Conservation (phyloP, 805 yeast genomes). For the Pichia exigua region DNA sequence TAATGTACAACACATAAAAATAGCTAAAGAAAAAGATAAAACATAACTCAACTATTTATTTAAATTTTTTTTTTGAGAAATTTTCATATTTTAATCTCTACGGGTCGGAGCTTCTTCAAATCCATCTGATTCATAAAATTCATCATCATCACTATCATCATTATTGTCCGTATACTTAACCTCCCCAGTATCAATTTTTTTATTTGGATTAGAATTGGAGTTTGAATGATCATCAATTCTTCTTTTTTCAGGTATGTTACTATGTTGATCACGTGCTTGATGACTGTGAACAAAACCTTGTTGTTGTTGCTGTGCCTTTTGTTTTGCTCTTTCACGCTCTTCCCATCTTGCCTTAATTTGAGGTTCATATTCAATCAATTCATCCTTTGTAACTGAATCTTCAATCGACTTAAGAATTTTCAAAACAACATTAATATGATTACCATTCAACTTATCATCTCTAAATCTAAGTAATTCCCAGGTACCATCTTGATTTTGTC, state of each 20-base stretch:
- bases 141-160: constrained; percentile 10
- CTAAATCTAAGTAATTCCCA: constrained; percentile 88
- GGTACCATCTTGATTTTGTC: constrained; percentile 52
- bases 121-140: constrained; percentile 29
- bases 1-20: no score
- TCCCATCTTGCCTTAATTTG: constrained; percentile 58
- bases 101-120: constrained; percentile 30
- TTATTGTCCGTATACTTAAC: neutral
- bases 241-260: constrained; percentile 4
- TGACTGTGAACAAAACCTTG: neutral
- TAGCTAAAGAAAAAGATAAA: no score
- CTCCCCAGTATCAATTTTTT: neutral
- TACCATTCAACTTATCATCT: constrained; percentile 87
- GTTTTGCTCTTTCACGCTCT: constrained; percentile 37
- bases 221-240: neutral
- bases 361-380: constrained; percentile 51
- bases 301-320: constrained; percentile 17
- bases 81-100: neutral
- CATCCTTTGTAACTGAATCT: constrained; percentile 79
- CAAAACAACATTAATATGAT: constrained; percentile 71
- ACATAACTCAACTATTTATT: neutral
- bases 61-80: no score
- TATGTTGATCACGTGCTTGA: neutral
- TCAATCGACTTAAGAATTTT: constrained; percentile 78
- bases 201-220: neutral